Percentiles rank a stretch among this genome's conserved stretches.
phyloP scores from a whole-genome alignment of 768 basidiomycete species.

The Termitomyces sp. region DNA sequence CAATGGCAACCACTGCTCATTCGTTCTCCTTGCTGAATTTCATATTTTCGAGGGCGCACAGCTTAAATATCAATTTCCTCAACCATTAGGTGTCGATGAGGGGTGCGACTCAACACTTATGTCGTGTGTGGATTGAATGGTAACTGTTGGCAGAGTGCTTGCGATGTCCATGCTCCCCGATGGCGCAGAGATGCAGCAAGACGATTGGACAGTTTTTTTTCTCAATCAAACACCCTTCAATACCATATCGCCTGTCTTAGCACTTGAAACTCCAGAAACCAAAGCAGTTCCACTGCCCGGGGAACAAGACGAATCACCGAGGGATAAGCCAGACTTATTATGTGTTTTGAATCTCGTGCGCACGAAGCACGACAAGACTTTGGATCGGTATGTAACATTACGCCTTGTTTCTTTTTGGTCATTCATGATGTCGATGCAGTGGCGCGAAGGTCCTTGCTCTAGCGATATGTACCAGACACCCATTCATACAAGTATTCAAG shows the following conservation, averaged over 20 bases:
- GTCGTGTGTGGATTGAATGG: background rate
- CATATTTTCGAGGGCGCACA: conserved; percentile 94
- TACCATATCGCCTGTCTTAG: conserved; percentile 76
- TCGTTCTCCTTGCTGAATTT: conserved; percentile 97
- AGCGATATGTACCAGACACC: conserved; percentile 89
- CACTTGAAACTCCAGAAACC: conserved; percentile 53
- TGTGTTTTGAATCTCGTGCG: conserved; percentile 89
- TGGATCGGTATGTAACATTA: conserved; percentile 52
- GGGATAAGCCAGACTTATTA: conserved; percentile 50
- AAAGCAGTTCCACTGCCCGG: conserved; percentile 30
- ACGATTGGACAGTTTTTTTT: conserved; percentile 99
- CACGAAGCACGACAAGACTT: conserved; percentile 84
- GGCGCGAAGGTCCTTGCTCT: conserved; percentile 93
- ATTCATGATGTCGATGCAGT: conserved; percentile 32
- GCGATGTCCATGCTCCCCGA: conserved; percentile 99
- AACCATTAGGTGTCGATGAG: conserved; percentile 90
- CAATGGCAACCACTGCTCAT: conserved; percentile 78
- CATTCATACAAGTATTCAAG: conserved; percentile 96
- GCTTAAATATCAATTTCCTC: conserved; percentile 93
- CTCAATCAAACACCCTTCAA: conserved; percentile 92
- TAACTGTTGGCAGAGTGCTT: conserved; percentile 52
- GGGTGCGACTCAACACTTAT: conserved; percentile 47
- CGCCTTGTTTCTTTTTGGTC: background rate
- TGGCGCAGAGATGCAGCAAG: conserved; percentile 89
- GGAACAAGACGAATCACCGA: conserved; percentile 20